A percentile compares a stretch with the other conserved stretches of the same genome.
Evolutionary conservation across 768 basidiomycete genomes (phyloP).

Genomic region (Cubamyces lactineus): DNA sequence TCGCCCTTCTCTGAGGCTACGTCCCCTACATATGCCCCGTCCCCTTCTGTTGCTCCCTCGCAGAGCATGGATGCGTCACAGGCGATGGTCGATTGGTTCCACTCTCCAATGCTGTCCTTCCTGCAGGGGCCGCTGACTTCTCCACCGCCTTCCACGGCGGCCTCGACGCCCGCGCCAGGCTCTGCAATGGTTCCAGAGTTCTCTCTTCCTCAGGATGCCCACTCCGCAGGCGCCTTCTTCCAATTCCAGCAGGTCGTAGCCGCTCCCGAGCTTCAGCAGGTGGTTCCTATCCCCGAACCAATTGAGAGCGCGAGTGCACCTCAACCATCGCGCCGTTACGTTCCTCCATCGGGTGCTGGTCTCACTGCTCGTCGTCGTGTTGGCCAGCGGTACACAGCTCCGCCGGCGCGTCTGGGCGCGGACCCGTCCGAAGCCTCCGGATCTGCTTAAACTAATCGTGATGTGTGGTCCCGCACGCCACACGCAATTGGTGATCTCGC

Average conservation of each 20-base stretch:
- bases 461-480: background rate
- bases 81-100: no score
- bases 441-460: background rate
- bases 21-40: no score
- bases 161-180: no score
- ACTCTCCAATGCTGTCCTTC: no score
- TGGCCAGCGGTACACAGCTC: background rate
- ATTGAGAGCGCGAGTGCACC: background rate
- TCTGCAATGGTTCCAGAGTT: no score
- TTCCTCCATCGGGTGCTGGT: constrained; percentile 15
- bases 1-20: no score
- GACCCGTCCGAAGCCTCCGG: background rate
- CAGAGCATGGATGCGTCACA: no score
- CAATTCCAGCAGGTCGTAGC: background rate
- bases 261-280: background rate
- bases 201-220: no score
- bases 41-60: no score
- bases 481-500: background rate
- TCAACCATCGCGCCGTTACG: background rate
- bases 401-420: background rate
- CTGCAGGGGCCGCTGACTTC: no score
- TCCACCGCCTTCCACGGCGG: no score
- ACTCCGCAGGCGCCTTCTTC: no score
- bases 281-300: background rate
- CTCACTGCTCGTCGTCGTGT: constrained; percentile 11